Conservation (phyloP, 345 rosid genomes). For the Leavenworthia alabamica region DNA sequence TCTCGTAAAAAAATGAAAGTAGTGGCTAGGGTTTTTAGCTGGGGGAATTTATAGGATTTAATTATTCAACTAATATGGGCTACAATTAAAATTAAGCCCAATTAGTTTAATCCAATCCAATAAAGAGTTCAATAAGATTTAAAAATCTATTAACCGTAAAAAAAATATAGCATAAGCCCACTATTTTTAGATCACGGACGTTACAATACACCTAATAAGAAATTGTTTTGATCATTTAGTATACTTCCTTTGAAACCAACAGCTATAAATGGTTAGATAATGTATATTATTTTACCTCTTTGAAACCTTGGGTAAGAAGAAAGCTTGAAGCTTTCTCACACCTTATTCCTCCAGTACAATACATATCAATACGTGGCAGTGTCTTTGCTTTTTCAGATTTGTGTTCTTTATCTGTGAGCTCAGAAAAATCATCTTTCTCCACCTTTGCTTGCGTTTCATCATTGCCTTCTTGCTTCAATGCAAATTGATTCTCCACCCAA, state of each 20-base stretch:
- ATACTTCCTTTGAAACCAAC: neutral
- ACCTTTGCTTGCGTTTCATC: constrained; percentile 24
- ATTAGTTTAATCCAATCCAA: too few species aligned
- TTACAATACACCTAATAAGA: constrained; percentile 67
- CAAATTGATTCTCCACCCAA: constrained; percentile 70
- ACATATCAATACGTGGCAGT: constrained; percentile 77
- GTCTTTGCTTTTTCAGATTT: constrained; percentile 30
- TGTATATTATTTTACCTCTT: constrained; percentile 51
- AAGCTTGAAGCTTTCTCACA: constrained; percentile 97
- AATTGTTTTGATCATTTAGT: neutral
- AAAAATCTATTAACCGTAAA: too few species aligned
- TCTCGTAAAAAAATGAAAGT: too few species aligned
- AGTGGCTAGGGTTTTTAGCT: too few species aligned
- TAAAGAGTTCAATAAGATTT: too few species aligned
- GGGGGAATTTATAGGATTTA: too few species aligned
- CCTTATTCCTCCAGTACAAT: constrained; percentile 95
- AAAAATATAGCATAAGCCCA: too few species aligned
- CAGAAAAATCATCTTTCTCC: constrained; percentile 22
- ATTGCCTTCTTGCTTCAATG: constrained; percentile 32
- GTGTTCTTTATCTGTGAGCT: constrained; percentile 16
- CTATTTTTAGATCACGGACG: too few species aligned
- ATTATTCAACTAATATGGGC: too few species aligned
- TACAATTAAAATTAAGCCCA: too few species aligned
- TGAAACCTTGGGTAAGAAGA: constrained; percentile 72
- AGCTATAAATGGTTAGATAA: too few species aligned